Conservation (phyloP, 441 rosid genomes). For the Capsella rubella region DNA sequence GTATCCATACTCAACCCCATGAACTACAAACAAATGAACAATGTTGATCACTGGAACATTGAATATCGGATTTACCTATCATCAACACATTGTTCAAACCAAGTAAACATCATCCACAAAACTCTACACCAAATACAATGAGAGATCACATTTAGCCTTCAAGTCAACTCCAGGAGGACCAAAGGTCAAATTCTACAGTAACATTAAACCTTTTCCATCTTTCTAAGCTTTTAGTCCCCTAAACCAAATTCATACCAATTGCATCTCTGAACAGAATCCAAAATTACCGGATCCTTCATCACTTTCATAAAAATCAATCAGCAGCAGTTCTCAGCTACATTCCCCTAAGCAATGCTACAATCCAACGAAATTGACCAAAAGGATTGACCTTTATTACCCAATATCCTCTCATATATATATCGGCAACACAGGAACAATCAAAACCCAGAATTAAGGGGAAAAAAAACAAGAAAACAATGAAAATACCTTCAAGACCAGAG, state of each 20-base stretch:
- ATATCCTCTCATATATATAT: conserved; percentile 1
- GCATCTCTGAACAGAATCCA: background rate
- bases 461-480: background rate
- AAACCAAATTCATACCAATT: background rate
- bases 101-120: conserved; percentile 5
- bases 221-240: background rate
- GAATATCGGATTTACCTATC: background rate
- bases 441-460: conserved; percentile 10
- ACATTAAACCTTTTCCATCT: background rate
- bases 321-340: background rate
- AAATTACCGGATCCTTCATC: background rate
- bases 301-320: background rate
- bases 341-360: background rate
- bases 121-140: background rate
- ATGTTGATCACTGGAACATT: background rate
- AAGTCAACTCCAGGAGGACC: conserved; percentile 16
- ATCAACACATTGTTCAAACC: background rate
- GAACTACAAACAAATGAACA: conserved; percentile 54
- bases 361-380: background rate
- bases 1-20: conserved; percentile 86
- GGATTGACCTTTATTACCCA: background rate
- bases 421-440: conserved; percentile 23
- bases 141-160: background rate
- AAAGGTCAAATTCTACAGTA: background rate
- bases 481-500: conserved; percentile 90